Base-by-base conservation (phyloP, 495 filamentous ascomycete species). In the Tuber indicum region DNA sequence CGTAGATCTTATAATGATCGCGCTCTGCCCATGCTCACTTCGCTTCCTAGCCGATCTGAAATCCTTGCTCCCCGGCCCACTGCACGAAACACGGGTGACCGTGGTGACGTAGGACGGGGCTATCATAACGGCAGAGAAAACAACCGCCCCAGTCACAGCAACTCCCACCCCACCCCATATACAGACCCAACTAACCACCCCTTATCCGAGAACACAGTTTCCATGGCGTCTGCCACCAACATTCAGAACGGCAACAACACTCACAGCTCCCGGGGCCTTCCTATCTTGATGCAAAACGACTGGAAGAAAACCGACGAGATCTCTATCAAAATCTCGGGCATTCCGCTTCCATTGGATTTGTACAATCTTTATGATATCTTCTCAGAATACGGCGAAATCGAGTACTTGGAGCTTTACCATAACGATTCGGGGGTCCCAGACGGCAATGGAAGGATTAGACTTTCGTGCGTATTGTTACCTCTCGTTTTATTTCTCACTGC, bases 401-500 rank as follows among this genome's bases (percentile, higher is more conserved):
- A 76, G n/a, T 82, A 75, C 41, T 76, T 86, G 21, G 83, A 85
- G 43, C 62, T 86, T 12, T 85, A 72, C 70, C 78, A 84, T 70
- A 75, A 49, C 32, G 41, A 47, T 32, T 75, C 74, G 21, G 83
- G 84, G 8, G 75, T 47, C 6, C 72, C 79, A 70, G 74, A 84
- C 72, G 83, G 82, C 8, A 52, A 5, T 43, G 85, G 75, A 7
- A 84, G 79, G 49, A 76, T 86, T 41, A 83, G 49, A 66, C 85
- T 86, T 66, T 83, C 80, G 69, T 83, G 81, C 36, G 58, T 39
- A 78, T 75, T 23, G 76, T 75, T n/a, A n/a, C 16, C 26, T 66
- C 26, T 32, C 58, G 8, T 66, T 17, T 66, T 17, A 2, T 36
- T 36, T 36, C 26, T 8, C 5, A 14, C 58, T 32, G 4, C 26